phyloP scores from a whole-genome alignment of 805 yeast genomes.

The Saturnispora serradocipensis region DNA sequence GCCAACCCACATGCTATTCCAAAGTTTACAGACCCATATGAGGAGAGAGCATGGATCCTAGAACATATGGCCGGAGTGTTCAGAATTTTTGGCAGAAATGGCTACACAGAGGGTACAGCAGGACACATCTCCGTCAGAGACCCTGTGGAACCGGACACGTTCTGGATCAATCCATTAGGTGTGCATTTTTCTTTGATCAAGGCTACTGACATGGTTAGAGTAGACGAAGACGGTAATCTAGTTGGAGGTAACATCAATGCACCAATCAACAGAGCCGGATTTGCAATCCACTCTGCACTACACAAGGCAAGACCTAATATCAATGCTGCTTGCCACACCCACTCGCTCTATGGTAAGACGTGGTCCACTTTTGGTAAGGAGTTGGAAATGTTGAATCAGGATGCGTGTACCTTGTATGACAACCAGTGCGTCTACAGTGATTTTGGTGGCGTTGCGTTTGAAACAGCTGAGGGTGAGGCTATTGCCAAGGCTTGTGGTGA shows the following conservation, averaged over 20 bases:
- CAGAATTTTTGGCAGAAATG: slow-evolving; percentile 71
- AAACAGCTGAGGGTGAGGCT: slow-evolving; percentile 50
- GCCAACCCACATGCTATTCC: slow-evolving; percentile 45
- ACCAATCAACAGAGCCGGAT: slow-evolving; percentile 59
- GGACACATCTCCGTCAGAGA: slow-evolving; percentile 85
- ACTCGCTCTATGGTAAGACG: slow-evolving; percentile 56
- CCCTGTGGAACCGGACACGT: slow-evolving; percentile 69
- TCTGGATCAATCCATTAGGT: slow-evolving; percentile 89
- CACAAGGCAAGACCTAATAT: slow-evolving; percentile 65
- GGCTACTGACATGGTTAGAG: slow-evolving; percentile 55
- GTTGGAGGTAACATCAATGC: slow-evolving; percentile 43
- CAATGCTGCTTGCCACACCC: slow-evolving; percentile 65
- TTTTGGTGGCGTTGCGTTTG: slow-evolving; percentile 76
- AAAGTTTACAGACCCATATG: slow-evolving; percentile 37
- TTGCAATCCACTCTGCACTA: slow-evolving; percentile 57
- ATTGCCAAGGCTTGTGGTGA: slow-evolving; percentile 56
- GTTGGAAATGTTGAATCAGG: slow-evolving; percentile 75
- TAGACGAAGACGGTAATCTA: slow-evolving; percentile 53
- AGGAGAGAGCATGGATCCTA: slow-evolving; percentile 44
- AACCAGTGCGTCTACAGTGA: slow-evolving; percentile 54
- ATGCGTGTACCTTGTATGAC: slow-evolving; percentile 58
- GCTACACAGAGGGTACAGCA: slow-evolving; percentile 68
- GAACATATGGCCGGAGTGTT: slow-evolving; percentile 84
- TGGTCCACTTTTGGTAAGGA: slow-evolving; percentile 56
- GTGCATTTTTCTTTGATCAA: slow-evolving; percentile 56